Percentiles rank a stretch among this genome's conserved stretches.
These are phyloP conservation scores for Buxus sempervirens DNA, from an alignment of 164 flowering plant genomes.

Conservation along the genomic window DNA sequence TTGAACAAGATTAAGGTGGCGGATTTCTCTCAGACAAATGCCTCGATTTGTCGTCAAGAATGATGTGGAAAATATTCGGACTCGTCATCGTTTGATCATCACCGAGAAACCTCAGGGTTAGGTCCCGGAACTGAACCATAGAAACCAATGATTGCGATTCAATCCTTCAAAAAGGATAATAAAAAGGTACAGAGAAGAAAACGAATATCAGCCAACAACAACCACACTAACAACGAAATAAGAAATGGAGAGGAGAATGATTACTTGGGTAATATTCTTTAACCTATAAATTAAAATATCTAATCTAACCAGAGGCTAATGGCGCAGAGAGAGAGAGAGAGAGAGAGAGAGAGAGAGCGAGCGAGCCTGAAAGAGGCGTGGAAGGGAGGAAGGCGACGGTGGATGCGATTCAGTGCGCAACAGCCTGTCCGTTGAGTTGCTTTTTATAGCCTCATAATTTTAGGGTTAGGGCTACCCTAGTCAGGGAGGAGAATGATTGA, in stretches of 20 bases:
- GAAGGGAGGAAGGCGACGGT: no score
- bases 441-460: constrained; percentile 4
- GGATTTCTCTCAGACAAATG: constrained; percentile 57
- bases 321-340: neutral
- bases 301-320: no score
- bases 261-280: neutral
- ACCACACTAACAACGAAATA: no score
- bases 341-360: no score
- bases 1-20: no score
- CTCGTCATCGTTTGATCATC: constrained; percentile 62
- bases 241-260: neutral
- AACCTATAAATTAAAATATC: neutral
- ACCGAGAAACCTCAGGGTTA: constrained; percentile 28
- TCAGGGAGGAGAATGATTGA: no score
- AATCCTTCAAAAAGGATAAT: neutral
- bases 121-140: no score
- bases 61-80: constrained; percentile 30
- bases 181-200: neutral
- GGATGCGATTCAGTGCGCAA: neutral
- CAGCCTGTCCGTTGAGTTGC: neutral
- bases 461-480: constrained; percentile 9
- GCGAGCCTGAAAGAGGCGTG: no score
- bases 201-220: neutral
- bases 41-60: constrained; percentile 55
- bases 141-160: neutral